Conservation (phyloP, 805 yeast genomes). For the Ogataea polymorpha region DNA sequence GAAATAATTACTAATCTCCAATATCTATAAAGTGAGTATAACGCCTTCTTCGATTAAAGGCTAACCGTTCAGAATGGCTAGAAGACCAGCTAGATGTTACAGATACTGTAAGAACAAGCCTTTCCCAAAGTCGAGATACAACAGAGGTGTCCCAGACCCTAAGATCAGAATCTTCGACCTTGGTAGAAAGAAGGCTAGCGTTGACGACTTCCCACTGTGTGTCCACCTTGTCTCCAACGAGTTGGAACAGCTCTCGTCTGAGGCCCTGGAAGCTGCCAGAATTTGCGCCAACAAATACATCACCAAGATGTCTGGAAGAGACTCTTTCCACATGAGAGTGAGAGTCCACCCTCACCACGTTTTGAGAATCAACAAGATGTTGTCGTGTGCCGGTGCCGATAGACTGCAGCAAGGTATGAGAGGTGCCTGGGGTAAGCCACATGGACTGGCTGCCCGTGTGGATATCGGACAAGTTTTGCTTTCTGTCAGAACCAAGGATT, state of each 20-base stretch:
- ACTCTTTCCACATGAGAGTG: conserved; percentile 99
- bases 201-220: conserved; percentile 99
- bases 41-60: neutral
- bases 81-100: conserved; percentile 99
- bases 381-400: conserved; percentile 99
- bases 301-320: conserved; percentile 97
- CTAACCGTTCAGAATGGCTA: conserved; percentile 78
- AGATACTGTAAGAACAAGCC: conserved; percentile 99
- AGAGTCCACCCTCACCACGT: conserved; percentile 99
- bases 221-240: conserved; percentile 99
- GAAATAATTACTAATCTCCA: conserved; percentile 9
- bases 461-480: conserved; percentile 96
- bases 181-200: conserved; percentile 99
- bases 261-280: conserved; percentile 99
- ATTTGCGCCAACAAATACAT: conserved; percentile 99
- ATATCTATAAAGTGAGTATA: conserved; percentile 9
- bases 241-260: conserved; percentile 98
- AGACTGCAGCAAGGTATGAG: conserved; percentile 99
- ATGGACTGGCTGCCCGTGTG: conserved; percentile 99
- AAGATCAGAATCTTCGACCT: conserved; percentile 98
- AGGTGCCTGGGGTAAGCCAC: conserved; percentile 99
- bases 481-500: conserved; percentile 98
- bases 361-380: conserved; percentile 99
- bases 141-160: conserved; percentile 99
- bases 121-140: conserved; percentile 99